Conservation (phyloP, 106 monocot species). For the Phalaenopsis aphrodite region DNA sequence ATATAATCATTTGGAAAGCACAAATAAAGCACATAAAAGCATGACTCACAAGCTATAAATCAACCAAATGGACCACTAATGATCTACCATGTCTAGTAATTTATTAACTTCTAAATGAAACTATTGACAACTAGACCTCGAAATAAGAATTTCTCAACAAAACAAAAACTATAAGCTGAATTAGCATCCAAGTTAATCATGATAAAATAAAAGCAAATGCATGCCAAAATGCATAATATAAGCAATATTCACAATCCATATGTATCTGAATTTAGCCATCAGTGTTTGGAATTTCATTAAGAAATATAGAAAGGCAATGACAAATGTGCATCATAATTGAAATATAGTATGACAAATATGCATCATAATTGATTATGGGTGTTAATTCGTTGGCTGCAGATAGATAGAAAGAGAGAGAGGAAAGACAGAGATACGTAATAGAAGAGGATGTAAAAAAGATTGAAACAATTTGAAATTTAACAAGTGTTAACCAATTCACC, state of each 20-base stretch:
- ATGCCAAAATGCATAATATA: not conserved
- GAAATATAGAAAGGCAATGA: not conserved
- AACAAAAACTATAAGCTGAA: not conserved
- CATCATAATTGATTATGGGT: not conserved
- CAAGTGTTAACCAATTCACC: slow-evolving; percentile 32
- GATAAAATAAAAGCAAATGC: not conserved
- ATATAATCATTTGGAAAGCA: not conserved
- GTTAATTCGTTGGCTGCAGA: not conserved
- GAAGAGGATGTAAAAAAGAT: not conserved
- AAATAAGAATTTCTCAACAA: not conserved
- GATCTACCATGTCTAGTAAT: not conserved
- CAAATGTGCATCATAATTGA: not conserved
- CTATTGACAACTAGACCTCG: not conserved
- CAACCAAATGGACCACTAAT: not conserved
- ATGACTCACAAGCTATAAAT: not conserved
- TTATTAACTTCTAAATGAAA: not conserved
- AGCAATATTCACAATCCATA: not conserved
- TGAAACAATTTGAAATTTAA: not conserved
- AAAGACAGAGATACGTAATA: not conserved
- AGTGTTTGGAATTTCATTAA: not conserved
- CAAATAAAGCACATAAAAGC: not conserved
- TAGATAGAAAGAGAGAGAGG: not conserved
- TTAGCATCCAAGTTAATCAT: not conserved
- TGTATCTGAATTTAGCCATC: not conserved
- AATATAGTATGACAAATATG: not conserved